Evolutionary conservation across 2,329 filamentous ascomycete genomes (phyloP).

Genomic region (Colletotrichum lentis): DNA sequence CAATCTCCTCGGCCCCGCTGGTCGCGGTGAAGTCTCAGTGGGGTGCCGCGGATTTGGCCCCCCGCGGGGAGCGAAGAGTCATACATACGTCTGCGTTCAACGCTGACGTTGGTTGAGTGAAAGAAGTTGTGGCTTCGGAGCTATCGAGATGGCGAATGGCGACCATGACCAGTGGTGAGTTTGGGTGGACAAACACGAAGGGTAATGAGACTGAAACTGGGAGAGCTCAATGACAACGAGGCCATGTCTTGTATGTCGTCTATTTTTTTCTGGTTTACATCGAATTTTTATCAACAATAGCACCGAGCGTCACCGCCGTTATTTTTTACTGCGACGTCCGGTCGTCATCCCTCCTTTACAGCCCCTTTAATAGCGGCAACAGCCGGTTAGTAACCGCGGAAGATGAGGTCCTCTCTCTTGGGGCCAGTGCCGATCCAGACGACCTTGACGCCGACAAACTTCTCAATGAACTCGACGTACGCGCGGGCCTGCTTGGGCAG

Average conservation of each 20-base stretch:
- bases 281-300: conserved; percentile 1
- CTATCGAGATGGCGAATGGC: too few relatives aligned
- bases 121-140: not conserved
- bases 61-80: not conserved
- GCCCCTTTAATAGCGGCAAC: too few relatives aligned
- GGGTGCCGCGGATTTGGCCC: not conserved
- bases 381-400: conserved; percentile 39
- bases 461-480: conserved; percentile 74
- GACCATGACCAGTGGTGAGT: too few relatives aligned
- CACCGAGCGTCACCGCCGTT: not conserved
- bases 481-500: conserved; percentile 70
- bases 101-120: not conserved
- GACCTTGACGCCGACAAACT: conserved; percentile 67
- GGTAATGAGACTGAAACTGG: too few relatives aligned
- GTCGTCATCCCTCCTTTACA: not conserved
- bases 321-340: not conserved
- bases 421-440: conserved; percentile 69
- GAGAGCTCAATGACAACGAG: too few relatives aligned
- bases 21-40: not conserved
- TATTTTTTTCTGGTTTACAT: conserved; percentile 1
- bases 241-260: not conserved
- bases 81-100: not conserved
- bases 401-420: conserved; percentile 70
- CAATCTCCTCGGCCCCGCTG: conserved; percentile 5
- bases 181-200: too few relatives aligned